Conservation (phyloP, 805 yeast genomes). For the Candida qinlingensis region DNA sequence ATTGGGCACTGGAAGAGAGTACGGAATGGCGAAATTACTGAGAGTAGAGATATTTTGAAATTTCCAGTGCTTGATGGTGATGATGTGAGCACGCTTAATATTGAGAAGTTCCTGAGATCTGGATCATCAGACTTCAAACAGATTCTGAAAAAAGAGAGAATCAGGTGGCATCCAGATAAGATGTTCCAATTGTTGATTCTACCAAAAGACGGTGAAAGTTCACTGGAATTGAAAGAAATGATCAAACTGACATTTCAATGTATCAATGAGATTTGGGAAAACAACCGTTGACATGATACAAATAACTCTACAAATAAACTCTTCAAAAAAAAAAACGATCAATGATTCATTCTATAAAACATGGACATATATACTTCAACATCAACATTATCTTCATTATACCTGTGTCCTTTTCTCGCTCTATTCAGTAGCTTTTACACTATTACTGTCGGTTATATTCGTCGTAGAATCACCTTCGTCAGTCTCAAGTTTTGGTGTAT, state of each 20-base stretch:
- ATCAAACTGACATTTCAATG: conserved; percentile 39
- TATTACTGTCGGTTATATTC: neutral
- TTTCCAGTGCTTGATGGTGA: conserved; percentile 29
- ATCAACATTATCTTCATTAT: neutral
- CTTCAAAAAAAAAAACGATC: neutral
- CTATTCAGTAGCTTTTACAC: too few species aligned
- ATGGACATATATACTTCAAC: neutral
- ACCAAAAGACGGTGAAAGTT: conserved; percentile 3
- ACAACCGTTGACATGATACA: neutral
- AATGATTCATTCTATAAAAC: neutral
- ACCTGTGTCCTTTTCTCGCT: too few species aligned
- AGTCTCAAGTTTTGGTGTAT: conserved; percentile 4
- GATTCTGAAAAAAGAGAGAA: conserved; percentile 42
- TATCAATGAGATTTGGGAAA: conserved; percentile 36
- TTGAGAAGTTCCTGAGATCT: conserved; percentile 15
- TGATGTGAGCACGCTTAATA: conserved; percentile 16
- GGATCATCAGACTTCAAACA: conserved; percentile 7
- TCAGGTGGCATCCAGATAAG: conserved; percentile 71
- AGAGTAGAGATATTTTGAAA: conserved; percentile 4
- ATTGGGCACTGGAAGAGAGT: conserved; percentile 24
- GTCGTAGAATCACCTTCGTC: conserved; percentile 3
- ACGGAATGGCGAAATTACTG: conserved; percentile 11
- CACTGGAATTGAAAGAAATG: conserved; percentile 14
- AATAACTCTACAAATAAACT: neutral
- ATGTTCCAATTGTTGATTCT: conserved; percentile 33